These are phyloP conservation scores for Irpex sp. DNA, from an alignment of 1,284 basidiomycete genomes.

Conservation along the genomic window DNA sequence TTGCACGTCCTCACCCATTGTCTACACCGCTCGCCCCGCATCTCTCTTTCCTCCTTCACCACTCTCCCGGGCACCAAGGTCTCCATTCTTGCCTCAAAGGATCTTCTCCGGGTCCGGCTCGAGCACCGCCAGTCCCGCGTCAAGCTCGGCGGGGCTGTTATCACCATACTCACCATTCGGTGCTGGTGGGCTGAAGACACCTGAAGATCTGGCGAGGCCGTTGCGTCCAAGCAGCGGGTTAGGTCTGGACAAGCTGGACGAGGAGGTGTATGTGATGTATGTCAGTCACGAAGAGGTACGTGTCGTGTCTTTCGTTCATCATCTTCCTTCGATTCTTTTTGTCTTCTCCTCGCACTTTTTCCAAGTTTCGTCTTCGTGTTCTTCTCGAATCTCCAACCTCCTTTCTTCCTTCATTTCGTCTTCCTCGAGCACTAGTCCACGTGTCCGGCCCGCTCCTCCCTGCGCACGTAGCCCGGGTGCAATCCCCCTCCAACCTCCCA, in stretches of 20 bases:
- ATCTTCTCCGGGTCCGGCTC: too few relatives aligned
- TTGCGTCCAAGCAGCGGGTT: too few relatives aligned
- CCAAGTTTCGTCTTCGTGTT: too few relatives aligned
- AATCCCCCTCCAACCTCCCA: too few relatives aligned
- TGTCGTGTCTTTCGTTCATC: background rate
- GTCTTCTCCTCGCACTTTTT: background rate
- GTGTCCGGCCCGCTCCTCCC: too few relatives aligned
- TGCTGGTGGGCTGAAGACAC: background rate
- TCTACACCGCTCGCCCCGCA: background rate
- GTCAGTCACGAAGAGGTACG: background rate
- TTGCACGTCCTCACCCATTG: background rate
- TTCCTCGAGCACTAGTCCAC: too few relatives aligned
- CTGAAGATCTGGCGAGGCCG: background rate
- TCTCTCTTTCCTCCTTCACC: background rate
- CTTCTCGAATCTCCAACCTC: too few relatives aligned
- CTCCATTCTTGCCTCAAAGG: too few relatives aligned
- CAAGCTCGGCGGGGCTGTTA: background rate
- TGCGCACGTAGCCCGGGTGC: too few relatives aligned
- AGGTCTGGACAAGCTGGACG: background rate
- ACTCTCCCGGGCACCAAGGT: too few relatives aligned
- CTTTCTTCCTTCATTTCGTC: too few relatives aligned
- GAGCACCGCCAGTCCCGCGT: too few relatives aligned
- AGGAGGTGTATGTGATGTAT: slow-evolving; percentile 1
- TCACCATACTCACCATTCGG: background rate
- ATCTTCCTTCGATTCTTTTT: background rate